Conservation (phyloP, 345 rosid genomes). For the Citrus unshiu region DNA sequence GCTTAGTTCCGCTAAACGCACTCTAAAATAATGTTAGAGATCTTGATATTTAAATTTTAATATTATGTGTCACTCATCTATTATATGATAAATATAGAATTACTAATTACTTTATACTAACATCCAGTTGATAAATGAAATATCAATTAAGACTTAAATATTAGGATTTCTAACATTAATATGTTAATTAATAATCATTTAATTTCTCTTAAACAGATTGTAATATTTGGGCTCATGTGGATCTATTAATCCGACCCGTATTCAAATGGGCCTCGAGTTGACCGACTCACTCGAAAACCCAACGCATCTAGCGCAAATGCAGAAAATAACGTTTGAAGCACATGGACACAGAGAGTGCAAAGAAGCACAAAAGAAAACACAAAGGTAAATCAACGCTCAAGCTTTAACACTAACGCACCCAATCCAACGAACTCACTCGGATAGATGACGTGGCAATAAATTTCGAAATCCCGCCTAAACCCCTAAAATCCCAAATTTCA, state of each 20-base stretch:
- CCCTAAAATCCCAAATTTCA: conserved; percentile 40
- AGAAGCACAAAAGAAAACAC: conserved; percentile 74
- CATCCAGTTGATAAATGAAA: too few relatives aligned
- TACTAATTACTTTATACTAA: too few relatives aligned
- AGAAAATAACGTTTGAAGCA: conserved; percentile 13
- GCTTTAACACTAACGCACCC: conserved; percentile 27
- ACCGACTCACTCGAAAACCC: not conserved
- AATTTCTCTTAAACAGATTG: too few relatives aligned
- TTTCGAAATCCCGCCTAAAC: conserved; percentile 82
- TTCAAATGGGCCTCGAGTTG: not conserved
- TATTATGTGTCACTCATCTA: too few relatives aligned
- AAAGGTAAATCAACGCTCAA: conserved; percentile 17
- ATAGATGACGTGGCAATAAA: conserved; percentile 65
- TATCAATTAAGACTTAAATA: too few relatives aligned
- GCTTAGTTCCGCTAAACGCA: too few relatives aligned
- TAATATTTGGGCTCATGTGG: not conserved
- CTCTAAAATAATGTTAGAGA: too few relatives aligned
- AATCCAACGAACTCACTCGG: conserved; percentile 29
- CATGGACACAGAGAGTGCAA: conserved; percentile 19
- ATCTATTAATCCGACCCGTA: not conserved
- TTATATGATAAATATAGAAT: too few relatives aligned
- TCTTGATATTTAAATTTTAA: too few relatives aligned
- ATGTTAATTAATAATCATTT: too few relatives aligned
- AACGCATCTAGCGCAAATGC: not conserved
- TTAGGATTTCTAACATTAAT: too few relatives aligned